Conservation (phyloP, 768 basidiomycete genomes). For the Hypholoma fasciculare region DNA sequence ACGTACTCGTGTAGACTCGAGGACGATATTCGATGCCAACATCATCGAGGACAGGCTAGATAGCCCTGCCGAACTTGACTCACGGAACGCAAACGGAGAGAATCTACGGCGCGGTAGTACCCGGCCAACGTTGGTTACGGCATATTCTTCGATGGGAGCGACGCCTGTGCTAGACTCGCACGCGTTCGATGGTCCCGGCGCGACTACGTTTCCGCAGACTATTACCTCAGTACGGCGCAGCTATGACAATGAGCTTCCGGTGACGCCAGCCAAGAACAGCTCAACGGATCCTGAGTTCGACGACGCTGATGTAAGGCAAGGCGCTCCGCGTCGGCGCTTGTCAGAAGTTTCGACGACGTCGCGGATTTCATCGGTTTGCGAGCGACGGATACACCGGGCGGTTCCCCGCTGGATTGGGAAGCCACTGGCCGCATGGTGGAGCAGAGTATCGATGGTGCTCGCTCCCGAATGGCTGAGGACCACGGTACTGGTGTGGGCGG, state of each 20-base stretch:
- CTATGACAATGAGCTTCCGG: background rate
- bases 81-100: conserved; percentile 3
- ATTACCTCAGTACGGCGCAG: background rate
- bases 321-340: conserved; percentile 11
- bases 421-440: conserved; percentile 69
- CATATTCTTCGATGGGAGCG: conserved; percentile 36
- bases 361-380: conserved; percentile 44
- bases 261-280: background rate
- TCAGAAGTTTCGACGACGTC: conserved; percentile 10
- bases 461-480: conserved; percentile 74
- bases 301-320: background rate
- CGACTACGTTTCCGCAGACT: conserved; percentile 5
- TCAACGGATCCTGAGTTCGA: background rate
- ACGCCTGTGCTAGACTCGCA: conserved; percentile 29
- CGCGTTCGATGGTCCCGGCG: conserved; percentile 24
- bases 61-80: background rate
- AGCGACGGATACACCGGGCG: conserved; percentile 39
- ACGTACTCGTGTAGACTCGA: conserved; percentile 26
- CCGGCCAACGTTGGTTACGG: conserved; percentile 19
- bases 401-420: conserved; percentile 56
- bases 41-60: conserved; percentile 24
- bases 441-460: conserved; percentile 68
- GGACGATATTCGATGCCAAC: conserved; percentile 34
- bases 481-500: conserved; percentile 76
- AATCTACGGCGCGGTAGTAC: background rate